Evolutionary conservation across 148 eudicot genomes (phyloP).

Genomic region (Fagopyrum homotropicum): DNA sequence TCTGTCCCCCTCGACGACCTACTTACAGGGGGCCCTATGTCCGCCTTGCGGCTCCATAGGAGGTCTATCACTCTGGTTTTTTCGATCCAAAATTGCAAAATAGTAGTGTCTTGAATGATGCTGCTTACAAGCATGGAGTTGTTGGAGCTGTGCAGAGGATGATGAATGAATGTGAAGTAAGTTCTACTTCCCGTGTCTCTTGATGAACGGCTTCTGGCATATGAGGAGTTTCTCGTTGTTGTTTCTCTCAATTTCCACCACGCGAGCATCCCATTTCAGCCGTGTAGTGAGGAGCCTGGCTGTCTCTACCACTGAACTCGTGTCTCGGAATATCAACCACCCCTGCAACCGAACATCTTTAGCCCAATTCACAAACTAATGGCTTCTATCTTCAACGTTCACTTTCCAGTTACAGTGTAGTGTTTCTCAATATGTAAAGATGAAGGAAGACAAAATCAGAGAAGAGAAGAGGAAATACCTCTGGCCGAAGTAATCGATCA

Average conservation of each 20-base stretch:
- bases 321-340: constrained; percentile 82
- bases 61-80: constrained; percentile 16
- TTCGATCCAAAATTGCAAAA: constrained; percentile 23
- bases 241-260: constrained; percentile 70
- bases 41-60: constrained; percentile 88
- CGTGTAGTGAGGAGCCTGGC: constrained; percentile 63
- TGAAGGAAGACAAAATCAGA: background rate
- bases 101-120: background rate
- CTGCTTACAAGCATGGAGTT: background rate
- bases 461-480: constrained; percentile 41
- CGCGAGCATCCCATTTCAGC: constrained; percentile 96
- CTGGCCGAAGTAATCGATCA: constrained; percentile 96
- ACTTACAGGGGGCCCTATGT: constrained; percentile 73
- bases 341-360: constrained; percentile 42
- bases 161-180: background rate
- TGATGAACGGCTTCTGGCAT: constrained; percentile 89
- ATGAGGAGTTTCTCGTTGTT: constrained; percentile 78
- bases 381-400: no score
- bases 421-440: background rate
- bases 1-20: constrained; percentile 31
- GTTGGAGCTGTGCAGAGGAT: background rate
- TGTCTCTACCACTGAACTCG: constrained; percentile 51
- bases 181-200: constrained; percentile 44
- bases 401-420: no score
- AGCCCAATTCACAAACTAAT: no score